These are phyloP conservation scores for Phytophthora sansomeana DNA, from an alignment of 352 stramenopile species.

Conservation along the genomic window DNA sequence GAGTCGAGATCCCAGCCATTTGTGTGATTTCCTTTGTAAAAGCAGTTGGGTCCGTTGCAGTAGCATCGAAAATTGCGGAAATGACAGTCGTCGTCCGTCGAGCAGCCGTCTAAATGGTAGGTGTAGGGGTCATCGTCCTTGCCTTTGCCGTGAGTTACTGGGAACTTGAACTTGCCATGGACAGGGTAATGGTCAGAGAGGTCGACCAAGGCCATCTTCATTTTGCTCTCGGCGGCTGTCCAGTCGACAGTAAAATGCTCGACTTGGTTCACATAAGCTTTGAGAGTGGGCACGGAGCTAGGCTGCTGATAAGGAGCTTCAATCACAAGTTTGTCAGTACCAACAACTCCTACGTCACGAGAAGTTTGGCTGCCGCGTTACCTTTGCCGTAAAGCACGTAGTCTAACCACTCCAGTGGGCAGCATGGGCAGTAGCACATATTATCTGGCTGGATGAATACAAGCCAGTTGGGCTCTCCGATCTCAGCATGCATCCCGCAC, in stretches of 20 bases:
- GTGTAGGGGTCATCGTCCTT: conserved; percentile 60
- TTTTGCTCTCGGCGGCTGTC: conserved; percentile 60
- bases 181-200: conserved; percentile 86
- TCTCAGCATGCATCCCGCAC: conserved; percentile 40
- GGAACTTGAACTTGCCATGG: conserved; percentile 72
- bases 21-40: conserved; percentile 61
- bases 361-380: conserved; percentile 14
- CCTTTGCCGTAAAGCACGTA: conserved; percentile 83
- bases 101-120: conserved; percentile 82
- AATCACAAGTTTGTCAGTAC: background rate
- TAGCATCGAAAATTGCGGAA: conserved; percentile 80
- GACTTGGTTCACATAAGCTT: conserved; percentile 67
- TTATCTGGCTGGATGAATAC: conserved; percentile 51
- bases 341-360: background rate
- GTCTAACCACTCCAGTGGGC: conserved; percentile 84
- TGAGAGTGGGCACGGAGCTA: conserved; percentile 51
- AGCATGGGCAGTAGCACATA: conserved; percentile 86
- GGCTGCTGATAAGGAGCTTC: conserved; percentile 80
- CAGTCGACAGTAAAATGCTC: conserved; percentile 67
- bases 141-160: conserved; percentile 47
- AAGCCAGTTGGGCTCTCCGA: conserved; percentile 28
- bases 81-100: conserved; percentile 71
- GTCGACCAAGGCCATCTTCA: conserved; percentile 69
- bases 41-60: conserved; percentile 73
- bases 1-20: conserved; percentile 64